A percentile compares a stretch with the other conserved stretches of the same genome.
Evolutionary conservation across 1,139 yeast genomes (phyloP).

Genomic region (Blastobotrys apis): DNA sequence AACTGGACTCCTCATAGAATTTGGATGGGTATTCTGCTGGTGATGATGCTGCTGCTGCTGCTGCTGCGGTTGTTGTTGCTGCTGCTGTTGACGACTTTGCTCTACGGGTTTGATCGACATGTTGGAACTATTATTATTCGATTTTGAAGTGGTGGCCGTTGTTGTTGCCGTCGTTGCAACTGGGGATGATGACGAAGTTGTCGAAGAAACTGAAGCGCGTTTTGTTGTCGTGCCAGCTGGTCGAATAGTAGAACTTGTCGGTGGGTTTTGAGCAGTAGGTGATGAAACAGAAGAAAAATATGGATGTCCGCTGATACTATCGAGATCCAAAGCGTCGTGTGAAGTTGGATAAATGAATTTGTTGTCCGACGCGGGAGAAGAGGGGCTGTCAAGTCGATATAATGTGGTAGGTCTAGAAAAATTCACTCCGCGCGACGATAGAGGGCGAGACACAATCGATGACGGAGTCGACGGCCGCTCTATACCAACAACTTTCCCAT

Average conservation of each 20-base stretch:
- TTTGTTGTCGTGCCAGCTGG: neutral
- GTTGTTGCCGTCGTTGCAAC: conserved; percentile 4
- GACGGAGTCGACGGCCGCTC: conserved; percentile 9
- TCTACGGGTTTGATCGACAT: neutral
- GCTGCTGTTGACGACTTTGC: neutral
- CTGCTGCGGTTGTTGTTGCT: neutral
- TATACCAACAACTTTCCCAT: neutral
- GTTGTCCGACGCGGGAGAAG: conserved; percentile 4
- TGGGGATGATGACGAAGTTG: neutral
- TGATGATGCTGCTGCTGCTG: neutral
- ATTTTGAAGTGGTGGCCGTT: conserved; percentile 1
- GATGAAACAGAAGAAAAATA: too few relatives aligned
- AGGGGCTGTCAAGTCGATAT: conserved; percentile 18
- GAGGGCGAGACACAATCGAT: conserved; percentile 13
- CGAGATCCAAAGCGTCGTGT: conserved; percentile 8
- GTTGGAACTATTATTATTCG: neutral
- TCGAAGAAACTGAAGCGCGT: neutral
- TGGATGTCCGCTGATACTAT: too few relatives aligned
- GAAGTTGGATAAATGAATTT: conserved; percentile 9
- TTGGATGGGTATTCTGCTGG: neutral
- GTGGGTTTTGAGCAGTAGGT: neutral
- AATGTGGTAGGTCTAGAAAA: conserved; percentile 27
- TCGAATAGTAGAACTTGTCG: neutral
- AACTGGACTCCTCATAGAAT: neutral
- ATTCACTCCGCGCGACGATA: conserved; percentile 21